These are phyloP conservation scores for Hypoxylon lienhwacheense DNA, from an alignment of 495 filamentous ascomycete species.

Conservation along the genomic window DNA sequence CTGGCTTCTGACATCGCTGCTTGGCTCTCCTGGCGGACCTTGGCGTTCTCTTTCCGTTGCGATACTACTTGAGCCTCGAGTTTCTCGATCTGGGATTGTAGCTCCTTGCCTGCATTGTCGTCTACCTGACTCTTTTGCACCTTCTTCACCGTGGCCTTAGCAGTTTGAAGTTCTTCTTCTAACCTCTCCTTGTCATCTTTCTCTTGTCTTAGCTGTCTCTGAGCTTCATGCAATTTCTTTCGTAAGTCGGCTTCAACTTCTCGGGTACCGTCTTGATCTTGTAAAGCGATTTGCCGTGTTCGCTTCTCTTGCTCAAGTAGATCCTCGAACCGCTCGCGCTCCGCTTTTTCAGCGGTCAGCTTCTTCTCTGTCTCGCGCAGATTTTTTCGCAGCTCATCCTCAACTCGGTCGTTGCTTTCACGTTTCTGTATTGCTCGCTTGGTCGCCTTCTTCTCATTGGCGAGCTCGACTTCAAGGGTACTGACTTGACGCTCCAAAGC, in stretches of 20 bases:
- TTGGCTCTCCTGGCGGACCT: constrained; percentile 41
- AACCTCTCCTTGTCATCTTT: constrained; percentile 40
- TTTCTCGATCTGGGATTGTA: constrained; percentile 35
- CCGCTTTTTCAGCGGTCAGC: constrained; percentile 54
- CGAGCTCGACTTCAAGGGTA: constrained; percentile 75
- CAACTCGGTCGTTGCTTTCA: constrained; percentile 44
- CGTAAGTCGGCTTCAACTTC: constrained; percentile 35
- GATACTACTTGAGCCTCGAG: constrained; percentile 44
- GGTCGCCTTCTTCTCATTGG: constrained; percentile 70
- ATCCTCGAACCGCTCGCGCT: constrained; percentile 42
- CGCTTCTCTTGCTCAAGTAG: constrained; percentile 40
- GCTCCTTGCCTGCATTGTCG: constrained; percentile 19
- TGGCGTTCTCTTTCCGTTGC: constrained; percentile 48
- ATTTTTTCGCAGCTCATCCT: constrained; percentile 50
- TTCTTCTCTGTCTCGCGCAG: constrained; percentile 55
- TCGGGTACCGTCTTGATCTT: constrained; percentile 33
- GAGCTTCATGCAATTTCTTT: constrained; percentile 38
- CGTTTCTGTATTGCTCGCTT: constrained; percentile 61
- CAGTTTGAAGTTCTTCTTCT: constrained; percentile 43
- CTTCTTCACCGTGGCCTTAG: constrained; percentile 45
- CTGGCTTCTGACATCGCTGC: constrained; percentile 54
- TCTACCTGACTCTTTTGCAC: constrained; percentile 32
- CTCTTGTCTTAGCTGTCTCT: constrained; percentile 41
- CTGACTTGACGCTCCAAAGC: constrained; percentile 72
- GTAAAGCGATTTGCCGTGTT: constrained; percentile 26